These are phyloP conservation scores for Monosporozyma aerobia DNA, from an alignment of 805 yeast species.

Conservation along the genomic window DNA sequence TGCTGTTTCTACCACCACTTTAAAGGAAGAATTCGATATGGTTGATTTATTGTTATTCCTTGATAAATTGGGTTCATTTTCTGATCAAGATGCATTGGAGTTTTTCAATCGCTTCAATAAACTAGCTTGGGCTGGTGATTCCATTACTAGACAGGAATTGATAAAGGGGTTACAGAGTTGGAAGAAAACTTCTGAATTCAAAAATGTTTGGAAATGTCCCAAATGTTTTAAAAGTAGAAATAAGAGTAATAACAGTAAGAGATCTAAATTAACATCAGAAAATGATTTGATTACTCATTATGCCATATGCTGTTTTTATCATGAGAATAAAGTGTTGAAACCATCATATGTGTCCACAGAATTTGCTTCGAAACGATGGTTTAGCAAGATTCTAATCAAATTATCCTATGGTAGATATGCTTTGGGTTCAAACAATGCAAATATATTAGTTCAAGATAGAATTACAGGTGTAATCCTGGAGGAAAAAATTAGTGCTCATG, in stretches of 20 bases:
- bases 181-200: slow-evolving; percentile 28
- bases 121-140: slow-evolving; percentile 47
- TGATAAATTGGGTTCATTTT: slow-evolving; percentile 38
- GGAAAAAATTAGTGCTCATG: slow-evolving; percentile 85
- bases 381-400: slow-evolving; percentile 69
- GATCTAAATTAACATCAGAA: slow-evolving; percentile 28
- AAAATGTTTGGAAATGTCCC: slow-evolving; percentile 64
- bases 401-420: slow-evolving; percentile 82
- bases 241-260: slow-evolving; percentile 36
- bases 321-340: slow-evolving; percentile 47
- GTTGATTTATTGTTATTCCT: slow-evolving; percentile 57
- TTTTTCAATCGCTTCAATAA: slow-evolving; percentile 41
- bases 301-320: slow-evolving; percentile 74
- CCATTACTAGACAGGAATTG: slow-evolving; percentile 37
- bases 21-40: slow-evolving; percentile 36
- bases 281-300: slow-evolving; percentile 75
- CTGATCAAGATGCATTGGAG: slow-evolving; percentile 44
- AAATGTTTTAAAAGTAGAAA: slow-evolving; percentile 59
- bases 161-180: slow-evolving; percentile 40
- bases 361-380: slow-evolving; percentile 85
- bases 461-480: slow-evolving; percentile 81
- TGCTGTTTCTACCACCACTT: slow-evolving; percentile 37
- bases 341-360: slow-evolving; percentile 69
- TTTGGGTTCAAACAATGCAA: slow-evolving; percentile 84
- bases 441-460: slow-evolving; percentile 88